Evolutionary conservation across 495 filamentous ascomycete species (phyloP).

Genomic region (Peziza echinospora): DNA sequence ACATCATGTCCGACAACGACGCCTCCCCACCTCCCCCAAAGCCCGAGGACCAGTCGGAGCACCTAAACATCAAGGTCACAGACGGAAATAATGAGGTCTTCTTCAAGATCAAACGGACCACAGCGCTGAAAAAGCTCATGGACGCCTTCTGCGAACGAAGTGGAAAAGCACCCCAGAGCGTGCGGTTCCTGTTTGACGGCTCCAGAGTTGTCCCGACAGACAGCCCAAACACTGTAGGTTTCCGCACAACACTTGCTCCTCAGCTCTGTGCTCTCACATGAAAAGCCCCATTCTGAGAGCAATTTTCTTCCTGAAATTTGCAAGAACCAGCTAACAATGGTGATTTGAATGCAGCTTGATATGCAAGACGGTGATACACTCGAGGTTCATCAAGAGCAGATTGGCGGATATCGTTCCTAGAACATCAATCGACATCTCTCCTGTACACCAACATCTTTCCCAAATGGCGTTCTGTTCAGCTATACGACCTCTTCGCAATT

Average conservation of each 20-base stretch:
- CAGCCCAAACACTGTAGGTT: slow-evolving; percentile 74
- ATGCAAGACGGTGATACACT: slow-evolving; percentile 94
- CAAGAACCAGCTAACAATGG: background rate
- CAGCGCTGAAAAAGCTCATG: slow-evolving; percentile 93
- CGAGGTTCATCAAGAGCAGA: slow-evolving; percentile 97
- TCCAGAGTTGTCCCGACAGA: slow-evolving; percentile 71
- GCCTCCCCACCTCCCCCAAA: slow-evolving; percentile 22
- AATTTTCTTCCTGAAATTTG: background rate
- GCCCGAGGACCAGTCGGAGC: slow-evolving; percentile 43
- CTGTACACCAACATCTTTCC: too few relatives aligned
- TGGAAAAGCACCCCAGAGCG: slow-evolving; percentile 62
- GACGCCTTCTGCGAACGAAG: slow-evolving; percentile 95
- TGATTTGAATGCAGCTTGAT: slow-evolving; percentile 42
- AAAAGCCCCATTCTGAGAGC: background rate
- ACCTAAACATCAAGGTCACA: slow-evolving; percentile 99
- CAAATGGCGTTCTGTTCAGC: background rate
- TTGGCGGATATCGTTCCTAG: slow-evolving; percentile 39
- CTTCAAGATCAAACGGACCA: slow-evolving; percentile 99
- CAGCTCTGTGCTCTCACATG: too few relatives aligned
- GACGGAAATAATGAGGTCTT: slow-evolving; percentile 99
- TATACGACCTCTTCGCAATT: too few relatives aligned
- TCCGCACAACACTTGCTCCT: slow-evolving; percentile 1
- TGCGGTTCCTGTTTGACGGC: slow-evolving; percentile 92
- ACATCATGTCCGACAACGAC: slow-evolving; percentile 29
- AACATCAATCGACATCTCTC: background rate